Conservation (phyloP, 192 early-diverging fungal genomes). For the Lobosporangium transversale region DNA sequence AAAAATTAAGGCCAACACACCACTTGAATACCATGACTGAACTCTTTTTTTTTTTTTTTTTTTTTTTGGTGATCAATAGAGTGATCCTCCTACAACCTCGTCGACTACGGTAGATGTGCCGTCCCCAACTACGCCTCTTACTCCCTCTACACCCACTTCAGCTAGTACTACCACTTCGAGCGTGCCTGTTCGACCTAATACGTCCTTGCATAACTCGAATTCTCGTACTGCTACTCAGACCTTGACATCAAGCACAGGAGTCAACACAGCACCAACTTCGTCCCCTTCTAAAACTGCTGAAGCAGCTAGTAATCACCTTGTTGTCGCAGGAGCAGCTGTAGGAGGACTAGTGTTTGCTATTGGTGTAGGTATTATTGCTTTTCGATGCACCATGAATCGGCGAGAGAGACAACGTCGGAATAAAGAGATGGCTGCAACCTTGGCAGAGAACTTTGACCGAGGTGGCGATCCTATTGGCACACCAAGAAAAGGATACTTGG, state of each 20-base stretch:
- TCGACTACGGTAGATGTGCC: background rate
- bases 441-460: constrained; percentile 39
- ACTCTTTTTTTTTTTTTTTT: too few species aligned
- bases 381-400: constrained; percentile 26
- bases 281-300: background rate
- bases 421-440: constrained; percentile 45
- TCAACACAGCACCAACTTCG: background rate
- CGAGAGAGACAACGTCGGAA: constrained; percentile 24
- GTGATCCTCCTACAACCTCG: too few species aligned
- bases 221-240: too few species aligned
- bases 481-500: constrained; percentile 39
- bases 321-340: constrained; percentile 13
- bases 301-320: too few species aligned
- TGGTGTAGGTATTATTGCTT: constrained; percentile 29
- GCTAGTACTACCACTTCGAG: background rate
- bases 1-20: too few species aligned
- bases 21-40: too few species aligned
- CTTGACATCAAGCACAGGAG: background rate
- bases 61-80: too few species aligned
- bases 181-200: background rate
- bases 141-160: background rate
- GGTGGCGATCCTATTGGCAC: constrained; percentile 20
- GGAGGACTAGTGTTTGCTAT: constrained; percentile 34
- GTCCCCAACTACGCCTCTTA: background rate
- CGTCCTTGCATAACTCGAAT: background rate